Percentiles rank a stretch among this genome's conserved stretches.
Conservation (phyloP, 495 filamentous ascomycete species). For the Parachaetomium inaequale region DNA sequence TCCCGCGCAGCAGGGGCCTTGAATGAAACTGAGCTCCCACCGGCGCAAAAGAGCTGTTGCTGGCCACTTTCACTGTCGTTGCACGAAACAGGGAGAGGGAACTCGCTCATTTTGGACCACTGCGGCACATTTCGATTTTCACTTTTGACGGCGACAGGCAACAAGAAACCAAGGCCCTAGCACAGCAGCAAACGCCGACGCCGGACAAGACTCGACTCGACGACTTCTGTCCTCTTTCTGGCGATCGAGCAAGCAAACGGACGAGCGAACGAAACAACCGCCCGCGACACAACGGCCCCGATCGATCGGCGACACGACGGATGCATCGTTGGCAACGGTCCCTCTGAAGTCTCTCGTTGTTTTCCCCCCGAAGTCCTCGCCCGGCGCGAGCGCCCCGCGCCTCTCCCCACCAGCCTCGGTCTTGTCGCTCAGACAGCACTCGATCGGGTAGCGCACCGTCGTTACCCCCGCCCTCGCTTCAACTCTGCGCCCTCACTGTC, state of each 20-base stretch:
- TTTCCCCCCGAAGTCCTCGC: slow-evolving; percentile 30
- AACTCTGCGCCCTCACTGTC: slow-evolving; percentile 9
- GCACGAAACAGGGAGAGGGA: background rate
- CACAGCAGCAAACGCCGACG: background rate
- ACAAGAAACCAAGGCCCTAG: background rate
- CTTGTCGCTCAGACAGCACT: slow-evolving; percentile 6
- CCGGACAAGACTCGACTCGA: background rate
- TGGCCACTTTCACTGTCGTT: background rate
- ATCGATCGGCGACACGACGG: background rate
- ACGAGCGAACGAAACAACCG: background rate
- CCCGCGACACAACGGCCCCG: background rate
- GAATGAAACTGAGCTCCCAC: slow-evolving; percentile 10
- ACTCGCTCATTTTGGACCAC: slow-evolving; percentile 7
- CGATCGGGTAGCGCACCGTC: slow-evolving; percentile 27
- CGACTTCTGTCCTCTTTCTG: slow-evolving; percentile 14
- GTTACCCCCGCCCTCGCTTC: slow-evolving; percentile 37
- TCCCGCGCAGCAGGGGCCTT: slow-evolving; percentile 18
- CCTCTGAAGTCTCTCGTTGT: slow-evolving; percentile 3
- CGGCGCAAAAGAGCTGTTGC: slow-evolving; percentile 8
- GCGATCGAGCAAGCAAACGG: background rate
- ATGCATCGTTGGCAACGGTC: slow-evolving; percentile 15
- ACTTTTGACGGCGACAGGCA: background rate
- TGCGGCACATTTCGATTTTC: background rate
- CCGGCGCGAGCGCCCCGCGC: slow-evolving; percentile 38
- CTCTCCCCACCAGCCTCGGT: slow-evolving; percentile 3